These are phyloP conservation scores for Penicillium thymicola DNA, from an alignment of 2,329 filamentous ascomycete genomes.

Conservation along the genomic window DNA sequence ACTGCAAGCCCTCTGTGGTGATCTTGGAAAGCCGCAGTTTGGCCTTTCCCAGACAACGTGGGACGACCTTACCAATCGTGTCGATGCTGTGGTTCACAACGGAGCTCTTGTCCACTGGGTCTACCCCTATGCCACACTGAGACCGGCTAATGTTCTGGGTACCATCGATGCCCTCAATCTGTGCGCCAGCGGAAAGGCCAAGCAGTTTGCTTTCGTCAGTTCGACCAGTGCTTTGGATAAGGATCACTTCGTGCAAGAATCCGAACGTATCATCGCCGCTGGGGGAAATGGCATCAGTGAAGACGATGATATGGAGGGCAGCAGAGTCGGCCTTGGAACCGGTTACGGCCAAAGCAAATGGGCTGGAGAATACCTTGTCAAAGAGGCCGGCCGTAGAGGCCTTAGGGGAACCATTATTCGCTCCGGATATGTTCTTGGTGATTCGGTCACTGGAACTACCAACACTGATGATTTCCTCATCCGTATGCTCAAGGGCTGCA, in stretches of 20 bases:
- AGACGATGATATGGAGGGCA: constrained; percentile 73
- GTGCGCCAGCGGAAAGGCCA: constrained; percentile 72
- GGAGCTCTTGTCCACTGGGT: constrained; percentile 80
- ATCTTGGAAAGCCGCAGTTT: constrained; percentile 68
- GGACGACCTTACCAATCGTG: constrained; percentile 61
- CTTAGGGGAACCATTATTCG: constrained; percentile 73
- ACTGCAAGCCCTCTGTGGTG: constrained; percentile 67
- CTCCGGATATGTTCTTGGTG: constrained; percentile 80
- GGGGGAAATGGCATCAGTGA: constrained; percentile 68
- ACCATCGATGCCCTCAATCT: constrained; percentile 74
- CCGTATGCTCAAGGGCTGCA: constrained; percentile 79
- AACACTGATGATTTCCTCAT: constrained; percentile 90
- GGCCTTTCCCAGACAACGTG: constrained; percentile 67
- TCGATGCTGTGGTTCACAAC: constrained; percentile 77
- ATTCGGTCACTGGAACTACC: constrained; percentile 62
- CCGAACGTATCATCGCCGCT: constrained; percentile 57
- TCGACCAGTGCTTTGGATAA: constrained; percentile 81
- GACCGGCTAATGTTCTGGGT: constrained; percentile 72
- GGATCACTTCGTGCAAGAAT: constrained; percentile 74
- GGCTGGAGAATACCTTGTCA: constrained; percentile 69
- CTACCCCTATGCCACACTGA: constrained; percentile 68
- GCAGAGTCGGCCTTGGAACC: constrained; percentile 70
- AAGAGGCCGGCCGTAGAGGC: constrained; percentile 74
- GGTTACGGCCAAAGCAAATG: constrained; percentile 93
- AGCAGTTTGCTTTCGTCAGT: constrained; percentile 76